These are phyloP conservation scores for Starmerella cellae DNA, from an alignment of 805 yeast genomes.

Conservation along the genomic window DNA sequence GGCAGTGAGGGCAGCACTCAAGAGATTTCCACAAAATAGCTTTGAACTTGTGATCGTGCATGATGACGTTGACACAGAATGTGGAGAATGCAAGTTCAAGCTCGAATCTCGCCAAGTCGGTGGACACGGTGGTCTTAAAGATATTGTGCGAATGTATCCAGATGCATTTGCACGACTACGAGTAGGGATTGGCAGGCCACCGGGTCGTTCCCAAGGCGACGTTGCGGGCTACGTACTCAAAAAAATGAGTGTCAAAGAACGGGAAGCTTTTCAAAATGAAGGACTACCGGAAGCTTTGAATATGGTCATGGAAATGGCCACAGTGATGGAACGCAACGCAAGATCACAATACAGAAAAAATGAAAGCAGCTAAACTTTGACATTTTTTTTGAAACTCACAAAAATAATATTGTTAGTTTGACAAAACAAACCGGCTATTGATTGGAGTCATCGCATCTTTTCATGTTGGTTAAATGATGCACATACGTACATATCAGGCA, in stretches of 20 bases:
- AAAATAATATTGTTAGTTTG: no score
- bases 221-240: slow-evolving; percentile 53
- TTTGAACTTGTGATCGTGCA: slow-evolving; percentile 43
- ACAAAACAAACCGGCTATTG: no score
- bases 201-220: slow-evolving; percentile 30
- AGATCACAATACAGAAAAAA: no score
- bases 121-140: slow-evolving; percentile 76
- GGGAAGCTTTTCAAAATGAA: slow-evolving; percentile 29
- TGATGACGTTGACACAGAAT: slow-evolving; percentile 58
- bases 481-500: no score
- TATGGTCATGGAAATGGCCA: slow-evolving; percentile 7
- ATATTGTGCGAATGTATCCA: slow-evolving; percentile 36
- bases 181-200: slow-evolving; percentile 67
- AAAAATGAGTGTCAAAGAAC: slow-evolving; percentile 37
- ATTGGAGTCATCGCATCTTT: no score
- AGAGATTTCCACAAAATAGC: neutral
- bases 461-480: no score
- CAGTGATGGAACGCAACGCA: slow-evolving; percentile 3
- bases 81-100: slow-evolving; percentile 56
- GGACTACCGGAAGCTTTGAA: slow-evolving; percentile 21
- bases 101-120: slow-evolving; percentile 48
- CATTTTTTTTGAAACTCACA: no score
- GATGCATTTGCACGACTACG: slow-evolving; percentile 47
- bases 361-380: no score
- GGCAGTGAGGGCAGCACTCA: slow-evolving; percentile 28